These are phyloP conservation scores for Quercus tomentella DNA, from an alignment of 331 rosid species.

Conservation along the genomic window DNA sequence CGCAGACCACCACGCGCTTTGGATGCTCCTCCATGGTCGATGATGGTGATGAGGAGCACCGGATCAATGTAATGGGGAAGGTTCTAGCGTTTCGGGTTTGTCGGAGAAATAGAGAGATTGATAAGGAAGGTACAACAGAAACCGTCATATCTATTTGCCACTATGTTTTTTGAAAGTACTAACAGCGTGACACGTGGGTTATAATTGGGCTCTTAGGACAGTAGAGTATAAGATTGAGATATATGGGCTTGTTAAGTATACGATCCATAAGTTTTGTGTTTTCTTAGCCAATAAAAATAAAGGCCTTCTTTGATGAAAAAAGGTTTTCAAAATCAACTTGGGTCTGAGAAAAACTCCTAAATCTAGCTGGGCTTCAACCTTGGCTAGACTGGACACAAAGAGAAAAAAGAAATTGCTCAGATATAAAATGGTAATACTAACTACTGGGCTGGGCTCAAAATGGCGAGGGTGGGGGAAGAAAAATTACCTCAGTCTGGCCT, in stretches of 20 bases:
- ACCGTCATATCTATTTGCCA: background rate
- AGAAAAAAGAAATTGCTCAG: background rate
- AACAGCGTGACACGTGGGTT: constrained; percentile 14
- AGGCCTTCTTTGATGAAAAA: too few species aligned
- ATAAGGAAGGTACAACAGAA: constrained; percentile 1
- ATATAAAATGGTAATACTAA: too few species aligned
- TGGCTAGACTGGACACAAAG: background rate
- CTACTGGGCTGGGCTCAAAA: too few species aligned
- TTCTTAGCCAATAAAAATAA: too few species aligned
- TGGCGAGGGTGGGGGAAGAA: too few species aligned
- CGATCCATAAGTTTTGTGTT: too few species aligned
- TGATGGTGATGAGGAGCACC: constrained; percentile 9
- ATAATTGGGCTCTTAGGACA: too few species aligned
- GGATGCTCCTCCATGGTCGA: constrained; percentile 40
- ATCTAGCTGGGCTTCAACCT: background rate
- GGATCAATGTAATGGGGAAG: background rate
- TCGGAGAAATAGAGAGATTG: constrained; percentile 21
- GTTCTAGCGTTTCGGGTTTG: constrained; percentile 1
- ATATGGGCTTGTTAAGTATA: too few species aligned
- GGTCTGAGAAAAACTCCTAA: background rate
- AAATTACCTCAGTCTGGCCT: too few species aligned
- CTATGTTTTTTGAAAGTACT: background rate
- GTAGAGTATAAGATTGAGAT: too few species aligned
- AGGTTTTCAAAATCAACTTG: background rate
- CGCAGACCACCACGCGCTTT: constrained; percentile 67